A percentile compares a stretch with the other conserved stretches of the same genome.
Evolutionary conservation across 345 rosid genomes (phyloP).

Genomic region (Atalantia buxifolia): DNA sequence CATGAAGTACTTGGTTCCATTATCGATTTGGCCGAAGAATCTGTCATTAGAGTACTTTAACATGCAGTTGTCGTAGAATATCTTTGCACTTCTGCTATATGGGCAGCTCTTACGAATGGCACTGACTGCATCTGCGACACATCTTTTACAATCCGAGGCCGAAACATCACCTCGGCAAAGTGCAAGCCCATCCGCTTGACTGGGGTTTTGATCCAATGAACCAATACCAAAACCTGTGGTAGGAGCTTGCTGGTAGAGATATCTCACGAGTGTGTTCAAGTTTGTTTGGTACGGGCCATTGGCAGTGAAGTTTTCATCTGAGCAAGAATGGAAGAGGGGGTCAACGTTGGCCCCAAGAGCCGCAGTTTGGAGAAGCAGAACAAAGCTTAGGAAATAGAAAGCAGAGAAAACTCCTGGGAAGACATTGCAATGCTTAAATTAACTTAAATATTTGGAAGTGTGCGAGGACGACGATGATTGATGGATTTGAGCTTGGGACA

Average conservation of each 20-base stretch:
- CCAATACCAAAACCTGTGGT: slow-evolving; percentile 40
- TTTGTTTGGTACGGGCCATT: slow-evolving; percentile 35
- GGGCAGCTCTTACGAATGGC: slow-evolving; percentile 51
- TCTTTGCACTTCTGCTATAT: slow-evolving; percentile 33
- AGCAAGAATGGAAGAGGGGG: slow-evolving; percentile 46
- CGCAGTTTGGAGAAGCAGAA: slow-evolving; percentile 18
- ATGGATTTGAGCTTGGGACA: neutral
- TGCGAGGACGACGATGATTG: too few relatives aligned
- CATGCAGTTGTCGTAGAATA: slow-evolving; percentile 61
- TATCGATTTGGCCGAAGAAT: slow-evolving; percentile 56
- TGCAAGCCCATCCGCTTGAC: slow-evolving; percentile 45
- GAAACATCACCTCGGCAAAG: slow-evolving; percentile 67
- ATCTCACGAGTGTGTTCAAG: slow-evolving; percentile 33
- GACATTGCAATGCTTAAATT: slow-evolving; percentile 20
- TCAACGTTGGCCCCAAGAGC: slow-evolving; percentile 2
- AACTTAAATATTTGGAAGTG: neutral
- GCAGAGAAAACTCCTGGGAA: neutral
- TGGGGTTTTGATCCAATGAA: slow-evolving; percentile 33
- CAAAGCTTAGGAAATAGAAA: neutral
- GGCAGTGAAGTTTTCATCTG: slow-evolving; percentile 38
- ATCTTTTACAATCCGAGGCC: slow-evolving; percentile 39
- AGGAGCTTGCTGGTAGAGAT: slow-evolving; percentile 41
- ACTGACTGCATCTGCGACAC: slow-evolving; percentile 35
- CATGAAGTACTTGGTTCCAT: slow-evolving; percentile 28
- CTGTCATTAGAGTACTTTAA: slow-evolving; percentile 47